Evolutionary conservation across 2,329 filamentous ascomycete genomes (phyloP).

Genomic region (Monosporascus sp.): DNA sequence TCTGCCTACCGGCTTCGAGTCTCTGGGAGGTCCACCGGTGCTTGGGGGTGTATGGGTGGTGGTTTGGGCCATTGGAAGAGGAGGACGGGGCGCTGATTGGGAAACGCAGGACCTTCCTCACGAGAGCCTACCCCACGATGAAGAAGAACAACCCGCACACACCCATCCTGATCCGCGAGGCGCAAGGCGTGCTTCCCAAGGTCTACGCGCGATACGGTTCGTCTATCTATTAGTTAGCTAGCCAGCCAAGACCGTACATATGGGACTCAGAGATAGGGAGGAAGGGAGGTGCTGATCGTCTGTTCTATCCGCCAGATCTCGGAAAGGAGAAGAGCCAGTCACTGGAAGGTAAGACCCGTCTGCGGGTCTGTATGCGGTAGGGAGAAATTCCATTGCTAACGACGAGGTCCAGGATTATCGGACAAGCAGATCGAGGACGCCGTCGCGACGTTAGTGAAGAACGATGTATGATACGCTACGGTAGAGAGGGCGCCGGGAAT

Average conservation of each 20-base stretch:
- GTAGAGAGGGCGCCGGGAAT: too few species aligned
- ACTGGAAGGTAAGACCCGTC: conserved; percentile 39
- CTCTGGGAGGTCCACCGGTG: too few species aligned
- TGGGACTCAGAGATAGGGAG: too few species aligned
- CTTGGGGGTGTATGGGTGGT: too few species aligned
- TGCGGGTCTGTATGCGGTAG: too few species aligned
- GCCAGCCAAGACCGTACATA: not conserved
- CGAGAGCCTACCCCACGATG: conserved; percentile 92
- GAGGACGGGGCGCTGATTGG: not conserved
- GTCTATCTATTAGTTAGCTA: conserved; percentile 22
- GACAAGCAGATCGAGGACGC: conserved; percentile 59
- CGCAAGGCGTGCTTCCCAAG: conserved; percentile 73
- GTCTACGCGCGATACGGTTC: conserved; percentile 91
- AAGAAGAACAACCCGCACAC: conserved; percentile 97
- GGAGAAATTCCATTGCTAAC: not conserved
- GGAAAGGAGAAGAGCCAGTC: conserved; percentile 53
- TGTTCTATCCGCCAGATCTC: conserved; percentile 35
- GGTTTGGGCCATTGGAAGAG: too few species aligned
- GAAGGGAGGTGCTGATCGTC: conserved; percentile 14
- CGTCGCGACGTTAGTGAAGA: conserved; percentile 50
- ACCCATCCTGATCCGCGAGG: conserved; percentile 93
- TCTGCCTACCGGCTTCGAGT: too few species aligned
- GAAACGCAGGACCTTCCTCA: conserved; percentile 73
- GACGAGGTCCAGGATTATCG: conserved; percentile 37
- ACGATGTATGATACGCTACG: conserved; percentile 15